Evolutionary conservation across 1,284 basidiomycete genomes (phyloP).

Genomic region (Tausonia pullulans): DNA sequence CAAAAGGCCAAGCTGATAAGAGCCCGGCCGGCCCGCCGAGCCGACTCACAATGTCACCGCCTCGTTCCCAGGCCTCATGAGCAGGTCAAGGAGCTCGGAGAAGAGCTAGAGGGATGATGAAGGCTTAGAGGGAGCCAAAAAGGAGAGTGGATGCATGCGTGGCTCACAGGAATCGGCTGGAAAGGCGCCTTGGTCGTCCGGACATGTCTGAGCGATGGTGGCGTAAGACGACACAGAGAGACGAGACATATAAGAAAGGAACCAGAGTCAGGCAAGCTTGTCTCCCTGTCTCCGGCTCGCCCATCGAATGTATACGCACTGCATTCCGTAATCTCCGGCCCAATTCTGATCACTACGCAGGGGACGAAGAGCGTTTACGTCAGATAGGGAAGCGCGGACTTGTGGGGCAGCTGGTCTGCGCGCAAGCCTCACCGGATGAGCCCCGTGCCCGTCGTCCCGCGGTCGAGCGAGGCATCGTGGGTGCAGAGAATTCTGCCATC

Average conservation of each 20-base stretch:
- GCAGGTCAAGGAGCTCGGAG: slow-evolving; percentile 58
- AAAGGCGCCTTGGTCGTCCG: slow-evolving; percentile 69
- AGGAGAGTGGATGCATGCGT: slow-evolving; percentile 12
- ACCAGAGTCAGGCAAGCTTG: too few species aligned
- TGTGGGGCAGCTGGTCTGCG: too few species aligned
- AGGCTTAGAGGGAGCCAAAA: too few species aligned
- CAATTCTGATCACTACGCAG: slow-evolving; percentile 35
- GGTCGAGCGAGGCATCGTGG: slow-evolving; percentile 51
- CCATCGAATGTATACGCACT: slow-evolving; percentile 23
- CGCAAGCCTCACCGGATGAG: slow-evolving; percentile 26
- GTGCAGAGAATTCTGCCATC: slow-evolving; percentile 4
- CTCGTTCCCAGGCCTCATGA: slow-evolving; percentile 44
- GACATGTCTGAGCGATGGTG: slow-evolving; percentile 41
- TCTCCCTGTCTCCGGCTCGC: not conserved
- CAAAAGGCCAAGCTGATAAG: slow-evolving; percentile 49
- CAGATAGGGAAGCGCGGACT: too few species aligned
- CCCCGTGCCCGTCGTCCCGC: slow-evolving; percentile 46
- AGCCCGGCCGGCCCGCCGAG: too few species aligned
- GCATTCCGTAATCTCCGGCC: slow-evolving; percentile 26
- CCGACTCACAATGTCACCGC: slow-evolving; percentile 28
- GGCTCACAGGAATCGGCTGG: slow-evolving; percentile 78
- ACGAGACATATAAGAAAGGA: not conserved
- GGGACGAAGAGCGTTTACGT: too few species aligned
- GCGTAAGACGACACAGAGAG: not conserved
- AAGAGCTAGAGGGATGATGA: too few species aligned